A percentile compares a stretch with the other conserved stretches of the same genome.
Evolutionary conservation across 768 basidiomycete species (phyloP).

Genomic region (Leucosporidium creatinivorum): DNA sequence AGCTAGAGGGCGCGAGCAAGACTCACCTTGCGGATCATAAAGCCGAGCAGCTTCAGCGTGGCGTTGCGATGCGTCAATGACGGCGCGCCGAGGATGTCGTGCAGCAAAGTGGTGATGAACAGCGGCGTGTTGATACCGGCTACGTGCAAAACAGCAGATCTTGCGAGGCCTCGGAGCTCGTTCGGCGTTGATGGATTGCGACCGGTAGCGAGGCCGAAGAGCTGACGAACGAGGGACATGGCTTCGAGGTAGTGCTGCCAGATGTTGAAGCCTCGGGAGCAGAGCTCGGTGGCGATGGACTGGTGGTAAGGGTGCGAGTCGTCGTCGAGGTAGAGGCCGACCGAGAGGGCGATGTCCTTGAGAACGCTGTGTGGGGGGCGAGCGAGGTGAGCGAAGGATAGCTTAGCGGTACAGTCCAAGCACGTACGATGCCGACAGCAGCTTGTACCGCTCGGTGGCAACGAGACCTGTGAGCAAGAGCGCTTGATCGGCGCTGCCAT

Average conservation of each 20-base stretch:
- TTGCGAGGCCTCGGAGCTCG: constrained; percentile 64
- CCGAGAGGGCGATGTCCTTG: constrained; percentile 75
- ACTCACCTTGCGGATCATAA: constrained; percentile 70
- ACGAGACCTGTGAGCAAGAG: constrained; percentile 76
- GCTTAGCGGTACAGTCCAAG: neutral
- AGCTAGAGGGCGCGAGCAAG: neutral
- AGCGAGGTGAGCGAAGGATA: neutral
- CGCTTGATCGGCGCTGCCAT: constrained; percentile 56
- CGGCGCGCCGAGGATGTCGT: constrained; percentile 71
- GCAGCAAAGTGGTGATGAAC: constrained; percentile 86
- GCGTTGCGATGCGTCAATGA: constrained; percentile 71
- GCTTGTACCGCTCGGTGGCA: constrained; percentile 67
- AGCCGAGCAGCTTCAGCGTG: constrained; percentile 86
- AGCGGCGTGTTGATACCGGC: constrained; percentile 73
- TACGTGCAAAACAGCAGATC: constrained; percentile 74
- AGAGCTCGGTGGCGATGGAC: constrained; percentile 74
- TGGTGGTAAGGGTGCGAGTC: constrained; percentile 48
- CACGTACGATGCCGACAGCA: constrained; percentile 63
- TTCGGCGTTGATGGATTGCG: constrained; percentile 53
- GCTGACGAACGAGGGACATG: constrained; percentile 72
- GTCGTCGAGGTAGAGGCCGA: constrained; percentile 68
- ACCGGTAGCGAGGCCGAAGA: constrained; percentile 72
- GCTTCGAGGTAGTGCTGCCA: constrained; percentile 94
- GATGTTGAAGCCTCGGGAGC: constrained; percentile 79
- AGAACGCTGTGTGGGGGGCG: constrained; percentile 52